Conservation (phyloP, 2,329 filamentous ascomycete genomes). For the Raffaelea arxii region DNA sequence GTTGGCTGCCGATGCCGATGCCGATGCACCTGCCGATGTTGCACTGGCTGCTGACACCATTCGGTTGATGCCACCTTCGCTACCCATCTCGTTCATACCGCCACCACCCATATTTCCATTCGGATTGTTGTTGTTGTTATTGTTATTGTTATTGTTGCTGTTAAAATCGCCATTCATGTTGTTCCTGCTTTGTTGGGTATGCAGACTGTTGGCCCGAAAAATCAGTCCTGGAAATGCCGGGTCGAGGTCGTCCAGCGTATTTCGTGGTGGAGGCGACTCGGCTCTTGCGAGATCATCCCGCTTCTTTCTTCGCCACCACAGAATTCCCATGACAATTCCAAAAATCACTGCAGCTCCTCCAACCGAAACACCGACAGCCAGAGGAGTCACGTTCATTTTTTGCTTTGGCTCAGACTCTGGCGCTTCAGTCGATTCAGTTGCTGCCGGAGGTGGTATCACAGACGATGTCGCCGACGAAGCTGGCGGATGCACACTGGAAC, state of each 20-base stretch:
- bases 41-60: background rate
- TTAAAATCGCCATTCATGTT: background rate
- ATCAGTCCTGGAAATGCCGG: background rate
- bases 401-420: background rate
- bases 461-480: no score
- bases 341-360: constrained; percentile 5
- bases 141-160: background rate
- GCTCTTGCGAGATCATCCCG: constrained; percentile 1
- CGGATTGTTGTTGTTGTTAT: background rate
- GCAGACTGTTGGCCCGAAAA: constrained; percentile 6
- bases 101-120: background rate
- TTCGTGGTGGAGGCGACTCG: constrained; percentile 12
- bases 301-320: constrained; percentile 7
- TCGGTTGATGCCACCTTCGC: background rate
- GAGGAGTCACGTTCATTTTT: background rate
- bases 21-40: background rate
- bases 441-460: background rate
- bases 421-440: background rate
- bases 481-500: no score
- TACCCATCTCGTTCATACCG: background rate
- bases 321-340: background rate
- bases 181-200: background rate
- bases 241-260: constrained; percentile 6
- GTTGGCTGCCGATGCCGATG: background rate
- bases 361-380: constrained; percentile 10